Evolutionary conservation across 495 filamentous ascomycete genomes (phyloP), one percentile per base, ranked within the genome.

Genomic region (Penicillium parvum): DNA sequence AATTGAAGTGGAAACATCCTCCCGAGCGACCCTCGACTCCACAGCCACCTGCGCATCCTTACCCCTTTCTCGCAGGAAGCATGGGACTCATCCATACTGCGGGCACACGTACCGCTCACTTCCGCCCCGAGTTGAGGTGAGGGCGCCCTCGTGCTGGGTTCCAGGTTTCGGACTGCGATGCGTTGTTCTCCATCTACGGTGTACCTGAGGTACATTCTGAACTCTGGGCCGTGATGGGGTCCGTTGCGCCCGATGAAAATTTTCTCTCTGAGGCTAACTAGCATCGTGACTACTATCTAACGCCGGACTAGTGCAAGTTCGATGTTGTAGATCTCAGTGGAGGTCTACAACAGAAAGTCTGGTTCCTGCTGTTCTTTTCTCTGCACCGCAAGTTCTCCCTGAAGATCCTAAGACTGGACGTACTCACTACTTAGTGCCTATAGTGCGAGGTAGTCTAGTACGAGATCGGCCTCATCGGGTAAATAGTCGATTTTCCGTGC

Each of bases 11-110:
- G 38, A 40, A 28, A 23, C 38, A 40, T 7, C 14, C 37, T 40
- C 38, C 27, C 27, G 18, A 40, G 17, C 1, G 22, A 28, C 12
- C 26, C 38, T 15, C 25, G 38, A 18, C 38, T 40, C 38, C 38
- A 40, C 38, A 23, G 20, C 19, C 34, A 37, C 38, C 28, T 32
- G 38, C 18, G 17, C 18, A 40, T 40, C 38, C 26, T 32, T 40
- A 18, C 38, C 28, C 12, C 28, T 15, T 30, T 30, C n/a, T n/a
- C n/a, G n/a, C n/a, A n/a, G n/a, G n/a, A n/a, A n/a, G n/a, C n/a
- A n/a, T n/a, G 10, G 19, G 23, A 37, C n/a, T 9, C n/a, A 37
- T 22, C 19, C 21, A 18, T 37, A 14, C 20, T 21, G 6, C 23
- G 34, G 34, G 23, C 9, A n/a, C n/a, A n/a, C 27, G 16, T 32